A percentile compares a stretch with the other conserved stretches of the same genome.
Conservation (phyloP, 352 stramenopile species). For the Pythium periplocum region DNA sequence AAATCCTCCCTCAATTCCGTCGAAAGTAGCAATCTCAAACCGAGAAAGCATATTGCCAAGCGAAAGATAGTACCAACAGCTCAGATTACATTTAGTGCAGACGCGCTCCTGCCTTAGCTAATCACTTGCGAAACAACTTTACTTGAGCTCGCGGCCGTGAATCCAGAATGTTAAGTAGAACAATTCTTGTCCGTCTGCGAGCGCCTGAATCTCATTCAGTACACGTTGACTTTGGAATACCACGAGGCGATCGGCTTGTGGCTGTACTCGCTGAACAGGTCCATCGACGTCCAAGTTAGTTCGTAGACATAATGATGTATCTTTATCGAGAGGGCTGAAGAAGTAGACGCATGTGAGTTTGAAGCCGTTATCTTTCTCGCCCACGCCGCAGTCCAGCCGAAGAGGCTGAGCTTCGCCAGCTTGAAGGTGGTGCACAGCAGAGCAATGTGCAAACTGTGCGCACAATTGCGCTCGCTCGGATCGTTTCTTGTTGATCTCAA, state of each 20-base stretch:
- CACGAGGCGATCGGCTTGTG: constrained; percentile 48
- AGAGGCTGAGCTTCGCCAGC: constrained; percentile 39
- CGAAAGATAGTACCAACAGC: constrained; percentile 21
- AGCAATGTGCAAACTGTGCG: constrained; percentile 64
- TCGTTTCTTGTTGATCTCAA: constrained; percentile 78
- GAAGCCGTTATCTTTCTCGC: constrained; percentile 73
- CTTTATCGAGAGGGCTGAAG: constrained; percentile 18
- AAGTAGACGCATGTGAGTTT: constrained; percentile 78
- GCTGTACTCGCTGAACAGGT: constrained; percentile 24
- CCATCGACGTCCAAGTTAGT: constrained; percentile 24
- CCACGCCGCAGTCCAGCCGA: constrained; percentile 59
- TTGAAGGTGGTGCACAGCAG: constrained; percentile 42
- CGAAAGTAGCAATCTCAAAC: too few species aligned
- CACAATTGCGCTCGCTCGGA: constrained; percentile 36
- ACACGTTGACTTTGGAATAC: constrained; percentile 66
- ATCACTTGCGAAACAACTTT: too few species aligned
- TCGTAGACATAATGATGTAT: constrained; percentile 23
- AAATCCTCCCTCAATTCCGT: too few species aligned
- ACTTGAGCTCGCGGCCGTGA: constrained; percentile 34
- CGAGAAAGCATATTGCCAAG: constrained; percentile 8
- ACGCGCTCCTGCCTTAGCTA: constrained; percentile 5
- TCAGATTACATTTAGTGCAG: constrained; percentile 21
- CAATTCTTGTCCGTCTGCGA: constrained; percentile 26
- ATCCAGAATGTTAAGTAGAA: constrained; percentile 82
- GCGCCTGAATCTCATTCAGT: constrained; percentile 55